Base-by-base conservation (phyloP, 306 rosid species). In the Hippophae tibetana region DNA sequence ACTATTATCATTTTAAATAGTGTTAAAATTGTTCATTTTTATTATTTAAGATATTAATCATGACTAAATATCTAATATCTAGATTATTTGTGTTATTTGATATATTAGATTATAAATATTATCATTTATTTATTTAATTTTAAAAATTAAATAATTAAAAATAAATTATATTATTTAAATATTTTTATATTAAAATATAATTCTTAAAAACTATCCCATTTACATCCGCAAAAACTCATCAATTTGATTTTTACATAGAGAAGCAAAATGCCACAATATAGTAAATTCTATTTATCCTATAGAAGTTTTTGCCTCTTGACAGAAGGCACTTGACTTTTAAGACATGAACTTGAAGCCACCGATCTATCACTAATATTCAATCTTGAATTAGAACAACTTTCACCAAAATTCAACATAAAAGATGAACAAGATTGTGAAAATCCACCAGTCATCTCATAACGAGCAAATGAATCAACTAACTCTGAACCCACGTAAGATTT, bases 371-470 rank as follows among this genome's bases (percentile, higher is more conserved):
- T 75, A 18, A 18, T 18, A 69, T 57, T 69, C 57, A 57, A 57
- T 63, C 54, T 62, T 41, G 92, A 43, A 42, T 18, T 52, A 61
- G 81, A 53, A 42, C 72, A 58, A 40, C 63, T 64, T 49, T 38
- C 72, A 48, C 63, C 67, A 57, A 84, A 82, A 58, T 72, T 82
- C 61, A 90, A 52, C 65, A 70, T 54, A 4, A 89, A 71, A 69
- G 89, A 78, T 3, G 94, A 82, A 71, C 88, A 86, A 8, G 72
- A 67, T 59, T 78, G 86, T 8, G 70, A 58, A 71, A 53, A 57
- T 54, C 70, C 78, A 11, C 70, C 47, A 23, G 51, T 11, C 10
- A 48, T 65, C 44, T 62, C 68, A 44, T 68, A 42, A 64, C 14
- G 41, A 5, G 66, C 23, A 43, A 66, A 25, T n/a, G 58, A 65